Conservation (phyloP, 129 eudicot genomes). For the Arctium minus region DNA sequence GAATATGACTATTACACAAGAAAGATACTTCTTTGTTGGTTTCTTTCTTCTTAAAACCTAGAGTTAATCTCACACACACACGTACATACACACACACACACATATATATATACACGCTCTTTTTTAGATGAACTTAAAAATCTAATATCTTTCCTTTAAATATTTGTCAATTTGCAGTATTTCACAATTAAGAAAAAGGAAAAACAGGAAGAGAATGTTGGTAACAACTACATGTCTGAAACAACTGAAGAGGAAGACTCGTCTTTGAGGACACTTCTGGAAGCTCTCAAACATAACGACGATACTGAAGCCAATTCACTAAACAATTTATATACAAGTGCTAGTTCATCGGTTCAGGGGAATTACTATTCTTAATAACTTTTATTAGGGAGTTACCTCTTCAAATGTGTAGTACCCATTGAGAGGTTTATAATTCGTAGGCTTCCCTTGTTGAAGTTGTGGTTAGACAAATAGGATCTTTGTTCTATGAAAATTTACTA, state of each 20-base stretch:
- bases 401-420: neutral
- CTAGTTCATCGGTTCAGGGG: neutral
- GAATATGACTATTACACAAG: neutral
- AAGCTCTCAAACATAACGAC: neutral
- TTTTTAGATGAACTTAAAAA: neutral
- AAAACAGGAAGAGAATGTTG: neutral
- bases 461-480: neutral
- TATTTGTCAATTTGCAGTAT: conserved; percentile 6
- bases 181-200: conserved; percentile 10
- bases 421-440: neutral
- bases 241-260: neutral
- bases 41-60: neutral
- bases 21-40: neutral
- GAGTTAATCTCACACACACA: too few species aligned
- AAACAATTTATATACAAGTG: neutral
- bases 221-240: neutral
- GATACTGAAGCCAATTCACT: neutral
- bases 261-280: neutral
- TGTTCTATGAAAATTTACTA: neutral
- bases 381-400: neutral
- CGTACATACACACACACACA: too few species aligned
- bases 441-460: too few species aligned
- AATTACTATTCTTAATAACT: neutral
- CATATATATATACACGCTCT: neutral
- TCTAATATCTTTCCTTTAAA: neutral